Percentiles rank a stretch among this genome's conserved stretches.
Evolutionary conservation across 345 rosid genomes (phyloP).

Genomic region (Schrenkiella parvula): DNA sequence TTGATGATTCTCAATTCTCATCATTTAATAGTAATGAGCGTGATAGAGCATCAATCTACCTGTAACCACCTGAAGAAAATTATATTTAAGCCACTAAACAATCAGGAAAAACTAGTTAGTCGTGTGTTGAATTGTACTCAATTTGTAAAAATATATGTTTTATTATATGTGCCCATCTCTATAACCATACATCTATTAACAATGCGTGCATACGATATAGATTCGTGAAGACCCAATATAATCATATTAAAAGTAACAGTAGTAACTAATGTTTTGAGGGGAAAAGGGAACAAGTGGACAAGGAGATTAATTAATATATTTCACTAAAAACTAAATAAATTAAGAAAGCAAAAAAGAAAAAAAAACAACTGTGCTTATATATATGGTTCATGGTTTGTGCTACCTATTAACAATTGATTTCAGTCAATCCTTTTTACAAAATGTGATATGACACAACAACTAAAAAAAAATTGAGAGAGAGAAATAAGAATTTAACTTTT

Average conservation of each 20-base stretch:
- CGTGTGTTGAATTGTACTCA: constrained; percentile 8
- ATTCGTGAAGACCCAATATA: constrained; percentile 26
- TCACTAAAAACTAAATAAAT: background rate
- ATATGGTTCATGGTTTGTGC: constrained; percentile 12
- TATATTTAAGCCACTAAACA: background rate
- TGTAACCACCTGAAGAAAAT: background rate
- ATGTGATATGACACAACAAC: constrained; percentile 13
- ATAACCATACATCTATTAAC: constrained; percentile 13
- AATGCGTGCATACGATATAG: constrained; percentile 19
- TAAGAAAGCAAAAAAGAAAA: background rate
- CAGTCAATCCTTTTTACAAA: background rate
- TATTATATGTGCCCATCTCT: background rate
- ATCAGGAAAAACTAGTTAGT: background rate
- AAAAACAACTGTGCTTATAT: background rate
- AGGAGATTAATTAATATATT: background rate
- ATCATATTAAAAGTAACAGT: constrained; percentile 7
- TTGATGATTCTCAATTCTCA: background rate
- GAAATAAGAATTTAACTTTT: background rate
- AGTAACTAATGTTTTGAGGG: background rate
- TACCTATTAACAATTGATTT: background rate
- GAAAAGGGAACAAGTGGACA: constrained; percentile 8
- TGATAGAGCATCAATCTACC: background rate
- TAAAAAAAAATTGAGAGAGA: background rate
- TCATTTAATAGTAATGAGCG: background rate
- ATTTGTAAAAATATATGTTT: background rate